Percentiles rank a stretch among this genome's conserved stretches.
Conservation (phyloP, 106 monocot genomes). For the Apostasia shenzhenica region DNA sequence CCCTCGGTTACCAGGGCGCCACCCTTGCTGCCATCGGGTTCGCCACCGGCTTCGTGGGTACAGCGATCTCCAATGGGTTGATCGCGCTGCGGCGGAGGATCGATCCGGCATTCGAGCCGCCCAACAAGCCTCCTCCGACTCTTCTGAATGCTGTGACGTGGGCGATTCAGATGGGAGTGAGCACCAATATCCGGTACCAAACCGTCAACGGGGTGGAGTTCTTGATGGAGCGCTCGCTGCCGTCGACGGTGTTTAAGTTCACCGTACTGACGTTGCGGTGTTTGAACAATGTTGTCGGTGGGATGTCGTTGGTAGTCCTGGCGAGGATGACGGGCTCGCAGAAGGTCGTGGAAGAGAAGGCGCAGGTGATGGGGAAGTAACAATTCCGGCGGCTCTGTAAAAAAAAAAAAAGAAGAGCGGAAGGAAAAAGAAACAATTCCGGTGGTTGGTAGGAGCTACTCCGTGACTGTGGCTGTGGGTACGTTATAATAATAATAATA, state of each 20-base stretch:
- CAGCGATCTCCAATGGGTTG: constrained; percentile 64
- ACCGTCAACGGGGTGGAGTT: constrained; percentile 71
- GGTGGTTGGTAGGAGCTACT: too few relatives aligned
- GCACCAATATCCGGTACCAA: constrained; percentile 79
- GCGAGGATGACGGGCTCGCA: constrained; percentile 62
- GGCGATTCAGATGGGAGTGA: constrained; percentile 76
- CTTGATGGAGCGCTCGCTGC: constrained; percentile 32
- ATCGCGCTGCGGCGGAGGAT: constrained; percentile 48
- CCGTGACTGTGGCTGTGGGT: too few relatives aligned
- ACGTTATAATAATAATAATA: too few relatives aligned
- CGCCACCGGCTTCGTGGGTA: constrained; percentile 55
- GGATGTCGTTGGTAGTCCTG: constrained; percentile 57
- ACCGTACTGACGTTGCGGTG: constrained; percentile 62
- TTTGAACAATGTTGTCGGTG: constrained; percentile 70
- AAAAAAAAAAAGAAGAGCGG: too few relatives aligned
- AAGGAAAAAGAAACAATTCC: too few relatives aligned
- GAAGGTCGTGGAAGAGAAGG: constrained; percentile 14
- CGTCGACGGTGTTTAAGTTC: constrained; percentile 44
- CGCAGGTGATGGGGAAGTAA: constrained; percentile 14
- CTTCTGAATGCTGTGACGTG: constrained; percentile 63
- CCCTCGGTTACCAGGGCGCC: constrained; percentile 54
- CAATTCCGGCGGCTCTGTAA: not conserved
- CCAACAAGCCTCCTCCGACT: constrained; percentile 65
- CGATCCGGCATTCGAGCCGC: constrained; percentile 48
- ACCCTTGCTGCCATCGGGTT: constrained; percentile 67